Evolutionary conservation across 2,329 filamentous ascomycete species (phyloP).

Genomic region (Monilinia fructigena): DNA sequence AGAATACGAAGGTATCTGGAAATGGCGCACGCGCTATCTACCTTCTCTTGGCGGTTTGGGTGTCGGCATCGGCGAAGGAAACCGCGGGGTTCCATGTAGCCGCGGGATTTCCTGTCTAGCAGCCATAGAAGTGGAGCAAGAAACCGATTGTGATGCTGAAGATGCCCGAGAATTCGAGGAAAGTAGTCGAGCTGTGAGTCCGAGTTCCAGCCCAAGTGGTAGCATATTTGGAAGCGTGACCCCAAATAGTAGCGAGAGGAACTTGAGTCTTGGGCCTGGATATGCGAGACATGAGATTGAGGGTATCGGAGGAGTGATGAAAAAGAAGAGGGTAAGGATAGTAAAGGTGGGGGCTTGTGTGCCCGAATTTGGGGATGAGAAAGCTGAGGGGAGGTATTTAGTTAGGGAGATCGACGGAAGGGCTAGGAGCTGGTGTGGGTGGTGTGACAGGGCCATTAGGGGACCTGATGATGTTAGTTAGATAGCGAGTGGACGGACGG

Average conservation of each 20-base stretch:
- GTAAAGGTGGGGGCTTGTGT: constrained; percentile 81
- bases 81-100: constrained; percentile 85
- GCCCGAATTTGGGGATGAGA: constrained; percentile 80
- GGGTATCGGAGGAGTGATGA: constrained; percentile 83
- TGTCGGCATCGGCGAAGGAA: constrained; percentile 83
- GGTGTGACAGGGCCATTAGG: constrained; percentile 78
- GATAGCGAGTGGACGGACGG: constrained; percentile 12
- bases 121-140: constrained; percentile 73
- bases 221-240: constrained; percentile 21
- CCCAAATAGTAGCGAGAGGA: constrained; percentile 27
- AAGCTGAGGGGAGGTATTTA: constrained; percentile 62
- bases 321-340: constrained; percentile 82
- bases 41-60: constrained; percentile 78
- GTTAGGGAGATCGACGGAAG: constrained; percentile 66
- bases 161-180: constrained; percentile 50
- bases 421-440: constrained; percentile 83
- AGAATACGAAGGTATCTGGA: constrained; percentile 71
- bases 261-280: constrained; percentile 56
- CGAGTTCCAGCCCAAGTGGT: constrained; percentile 29
- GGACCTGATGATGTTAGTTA: constrained; percentile 47
- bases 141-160: constrained; percentile 82
- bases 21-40: constrained; percentile 82
- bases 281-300: constrained; percentile 88
- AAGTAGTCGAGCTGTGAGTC: constrained; percentile 28
- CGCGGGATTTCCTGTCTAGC: constrained; percentile 75